Conservation (phyloP, 345 rosid genomes). For the Pistacia integerrima region DNA sequence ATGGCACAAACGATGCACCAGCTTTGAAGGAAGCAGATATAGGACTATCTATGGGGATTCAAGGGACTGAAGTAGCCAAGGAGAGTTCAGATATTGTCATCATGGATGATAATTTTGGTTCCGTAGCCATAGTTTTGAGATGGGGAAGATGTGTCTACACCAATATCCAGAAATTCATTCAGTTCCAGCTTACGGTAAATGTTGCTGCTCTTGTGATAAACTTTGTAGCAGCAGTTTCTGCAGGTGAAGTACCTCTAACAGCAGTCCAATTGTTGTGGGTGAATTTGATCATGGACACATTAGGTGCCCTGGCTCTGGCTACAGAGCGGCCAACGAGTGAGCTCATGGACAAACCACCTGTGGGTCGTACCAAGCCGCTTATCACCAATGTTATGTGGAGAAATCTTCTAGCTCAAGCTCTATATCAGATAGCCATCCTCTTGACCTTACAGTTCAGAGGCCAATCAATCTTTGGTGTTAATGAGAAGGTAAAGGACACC, state of each 20-base stretch:
- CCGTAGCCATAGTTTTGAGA: constrained; percentile 57
- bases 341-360: constrained; percentile 60
- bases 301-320: constrained; percentile 75
- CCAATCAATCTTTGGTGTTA: constrained; percentile 51
- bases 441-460: constrained; percentile 70
- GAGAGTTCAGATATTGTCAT: constrained; percentile 83
- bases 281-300: constrained; percentile 76
- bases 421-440: constrained; percentile 61
- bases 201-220: constrained; percentile 71
- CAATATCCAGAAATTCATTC: constrained; percentile 79
- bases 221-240: constrained; percentile 71
- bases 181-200: constrained; percentile 75
- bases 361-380: constrained; percentile 62
- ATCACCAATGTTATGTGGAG: constrained; percentile 83
- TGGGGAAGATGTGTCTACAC: constrained; percentile 85
- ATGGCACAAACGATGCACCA: constrained; percentile 81
- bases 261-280: constrained; percentile 80
- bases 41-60: constrained; percentile 79
- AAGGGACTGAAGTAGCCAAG: constrained; percentile 80
- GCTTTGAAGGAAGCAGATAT: constrained; percentile 78
- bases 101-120: constrained; percentile 70
- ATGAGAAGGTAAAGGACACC: constrained; percentile 55
- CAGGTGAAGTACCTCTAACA: constrained; percentile 64
- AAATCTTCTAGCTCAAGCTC: constrained; percentile 63
- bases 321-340: constrained; percentile 68